Evolutionary conservation across 768 basidiomycete genomes (phyloP), one percentile per base, ranked within the genome.

Genomic region (Thelephora ganbajun): DNA sequence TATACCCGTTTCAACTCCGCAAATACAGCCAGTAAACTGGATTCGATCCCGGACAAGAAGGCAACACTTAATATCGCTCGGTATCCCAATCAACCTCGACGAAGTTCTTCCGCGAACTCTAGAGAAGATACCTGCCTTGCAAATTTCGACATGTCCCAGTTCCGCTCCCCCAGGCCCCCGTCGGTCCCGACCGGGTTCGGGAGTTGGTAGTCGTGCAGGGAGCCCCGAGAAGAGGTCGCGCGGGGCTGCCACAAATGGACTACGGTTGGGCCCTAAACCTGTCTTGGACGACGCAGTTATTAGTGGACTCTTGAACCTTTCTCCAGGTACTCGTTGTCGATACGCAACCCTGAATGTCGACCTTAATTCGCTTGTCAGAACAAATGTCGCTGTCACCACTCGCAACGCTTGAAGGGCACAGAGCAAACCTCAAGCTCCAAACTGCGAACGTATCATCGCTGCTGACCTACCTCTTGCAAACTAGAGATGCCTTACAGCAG

Each of bases 21-120:
- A 80, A 9, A 81, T 76, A 41, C 80, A 83, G 59, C 82, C 87
- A n/a, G 80, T 90, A 46, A 93, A 88, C 56, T 97, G 93, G 93
- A 92, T 80, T 45, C 81, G 90, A 43, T 94, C 91, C 48, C 77
- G 86, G 39, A 91, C 90, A 59, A 77, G 93, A 48, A 70, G 91
- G 43, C 89, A 91, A 58, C 89, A 96, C 57, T 70, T 97, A 43
- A 94, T 94, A 51, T 66, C 88, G 11, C 77, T 97, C 20, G 93
- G 93, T 19, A 82, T 97, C 42, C 93, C 93, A 3, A 87, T 97
- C 46, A 97, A 97, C 59, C 70, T 97, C 5, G 93, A 97, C 59
- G 93, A 97, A 66, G 80, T 94, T 6, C 67, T 88, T 35, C 84
- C 86, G 2, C 77, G 73, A 43, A 69, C 73, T 6, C 75, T 69